These are phyloP conservation scores for Spirogloea muscicola DNA, from an alignment of 139 green algal species.

Conservation along the genomic window DNA sequence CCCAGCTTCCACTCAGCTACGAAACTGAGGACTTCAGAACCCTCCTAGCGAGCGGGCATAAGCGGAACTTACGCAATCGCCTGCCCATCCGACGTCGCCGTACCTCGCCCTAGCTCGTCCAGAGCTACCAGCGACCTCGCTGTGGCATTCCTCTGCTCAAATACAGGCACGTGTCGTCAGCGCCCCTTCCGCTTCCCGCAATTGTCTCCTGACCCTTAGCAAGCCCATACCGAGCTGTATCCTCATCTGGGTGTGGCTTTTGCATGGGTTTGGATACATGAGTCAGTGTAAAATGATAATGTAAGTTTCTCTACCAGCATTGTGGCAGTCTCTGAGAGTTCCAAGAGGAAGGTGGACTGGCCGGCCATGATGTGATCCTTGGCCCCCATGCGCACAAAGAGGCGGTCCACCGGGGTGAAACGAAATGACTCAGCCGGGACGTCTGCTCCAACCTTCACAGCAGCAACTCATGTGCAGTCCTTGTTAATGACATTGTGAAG, in stretches of 20 bases:
- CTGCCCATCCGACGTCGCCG: constrained; percentile 88
- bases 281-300: background rate
- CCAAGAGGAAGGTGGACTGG: constrained; percentile 93
- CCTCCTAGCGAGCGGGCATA: background rate
- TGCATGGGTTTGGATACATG: no score
- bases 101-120: constrained; percentile 95
- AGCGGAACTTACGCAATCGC: constrained; percentile 75
- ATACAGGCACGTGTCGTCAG: no score
- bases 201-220: no score
- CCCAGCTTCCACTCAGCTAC: background rate
- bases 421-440: constrained; percentile 76
- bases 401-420: constrained; percentile 73
- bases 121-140: constrained; percentile 76
- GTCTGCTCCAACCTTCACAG: constrained; percentile 73
- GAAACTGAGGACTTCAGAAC: background rate
- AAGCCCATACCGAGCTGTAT: no score
- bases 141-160: constrained; percentile 47
- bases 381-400: constrained; percentile 95
- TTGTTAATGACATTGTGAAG: no score
- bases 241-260: no score
- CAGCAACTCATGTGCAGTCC: background rate
- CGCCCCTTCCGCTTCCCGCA: no score
- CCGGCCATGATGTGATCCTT: constrained; percentile 85
- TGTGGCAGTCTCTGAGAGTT: constrained; percentile 87
- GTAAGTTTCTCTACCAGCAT: constrained; percentile 60